Evolutionary conservation across 345 rosid species (phyloP).

Genomic region (rapeseed (Brassica napus)): Da-Ae NC_063446.1:29305501-29306000

Average conservation of each 20-base stretch:
- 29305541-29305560: no score
- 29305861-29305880: constrained; percentile 6
- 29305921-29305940: not conserved
- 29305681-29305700: not conserved
- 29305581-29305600: not conserved
- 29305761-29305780: constrained; percentile 26
- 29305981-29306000: not conserved
- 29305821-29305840: constrained; percentile 10
- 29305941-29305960: no score
- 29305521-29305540: no score
- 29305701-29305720: constrained; percentile 10
- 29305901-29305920: not conserved
- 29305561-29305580: no score
- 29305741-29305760: constrained; percentile 31
- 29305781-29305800: constrained; percentile 29
- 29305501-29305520: no score
- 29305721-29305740: constrained; percentile 5
- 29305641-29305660: not conserved
- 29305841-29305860: not conserved
- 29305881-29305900: not conserved
- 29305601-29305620: not conserved
- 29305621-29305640: not conserved
- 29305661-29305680: not conserved
- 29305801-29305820: constrained; percentile 18
- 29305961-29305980: not conserved